Conservation (phyloP, 1,139 yeast genomes). For the Yamadazyma dendronema region DNA sequence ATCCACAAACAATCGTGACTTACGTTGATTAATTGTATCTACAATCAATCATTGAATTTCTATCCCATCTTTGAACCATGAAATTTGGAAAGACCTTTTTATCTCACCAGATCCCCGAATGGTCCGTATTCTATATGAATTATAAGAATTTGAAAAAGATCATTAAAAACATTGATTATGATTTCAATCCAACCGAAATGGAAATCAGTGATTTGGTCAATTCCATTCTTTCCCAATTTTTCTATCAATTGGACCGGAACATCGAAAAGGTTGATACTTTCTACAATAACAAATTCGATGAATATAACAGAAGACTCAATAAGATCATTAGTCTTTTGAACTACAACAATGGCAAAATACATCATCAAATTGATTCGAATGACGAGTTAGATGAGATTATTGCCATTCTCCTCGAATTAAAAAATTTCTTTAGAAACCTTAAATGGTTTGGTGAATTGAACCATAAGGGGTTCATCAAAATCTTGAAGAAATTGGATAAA, state of each 20-base stretch:
- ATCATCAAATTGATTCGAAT: conserved; percentile 34
- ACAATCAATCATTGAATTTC: too few species aligned
- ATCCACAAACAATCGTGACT: too few species aligned
- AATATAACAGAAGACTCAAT: conserved; percentile 67
- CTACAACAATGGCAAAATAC: conserved; percentile 22
- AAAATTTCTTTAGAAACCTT: conserved; percentile 76
- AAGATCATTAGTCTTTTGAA: conserved; percentile 41
- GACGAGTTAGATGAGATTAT: conserved; percentile 81
- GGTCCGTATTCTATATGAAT: conserved; percentile 79
- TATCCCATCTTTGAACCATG: too few species aligned
- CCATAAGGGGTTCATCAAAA: conserved; percentile 86
- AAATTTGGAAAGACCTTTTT: conserved; percentile 82
- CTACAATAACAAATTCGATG: conserved; percentile 68
- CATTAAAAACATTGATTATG: conserved; percentile 53
- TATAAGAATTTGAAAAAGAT: conserved; percentile 82
- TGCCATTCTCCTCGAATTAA: conserved; percentile 70
- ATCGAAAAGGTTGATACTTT: conserved; percentile 80
- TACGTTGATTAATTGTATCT: too few species aligned
- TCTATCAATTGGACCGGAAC: conserved; percentile 76
- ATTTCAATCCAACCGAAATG: conserved; percentile 34
- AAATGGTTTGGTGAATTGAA: conserved; percentile 94
- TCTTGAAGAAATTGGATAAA: conserved; percentile 87
- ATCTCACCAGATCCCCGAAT: conserved; percentile 90
- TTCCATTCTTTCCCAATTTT: conserved; percentile 58
- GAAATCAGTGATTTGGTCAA: conserved; percentile 26